These are phyloP conservation scores for Vaccinium myrtillus DNA, from an alignment of 148 eudicot species.

Conservation along the genomic window DNA sequence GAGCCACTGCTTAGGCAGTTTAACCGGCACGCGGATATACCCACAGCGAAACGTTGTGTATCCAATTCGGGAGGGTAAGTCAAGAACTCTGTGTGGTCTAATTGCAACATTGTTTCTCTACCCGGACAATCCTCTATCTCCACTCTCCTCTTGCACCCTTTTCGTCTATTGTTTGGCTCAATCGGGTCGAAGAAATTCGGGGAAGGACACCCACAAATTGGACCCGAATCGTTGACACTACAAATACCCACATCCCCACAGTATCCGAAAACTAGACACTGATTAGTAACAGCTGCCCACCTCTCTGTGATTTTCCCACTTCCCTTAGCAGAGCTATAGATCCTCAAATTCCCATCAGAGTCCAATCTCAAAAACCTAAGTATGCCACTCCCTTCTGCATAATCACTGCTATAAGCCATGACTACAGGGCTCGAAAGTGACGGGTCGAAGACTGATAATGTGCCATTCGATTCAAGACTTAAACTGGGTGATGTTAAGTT, in stretches of 20 bases:
- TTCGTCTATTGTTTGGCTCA: conserved; percentile 48
- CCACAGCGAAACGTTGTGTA: conserved; percentile 32
- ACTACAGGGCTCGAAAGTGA: not conserved
- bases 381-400: not conserved
- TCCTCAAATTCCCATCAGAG: not conserved
- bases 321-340: conserved; percentile 18
- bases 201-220: conserved; percentile 78
- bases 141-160: conserved; percentile 73
- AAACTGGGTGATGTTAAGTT: not conserved
- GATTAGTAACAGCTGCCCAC: conserved; percentile 80
- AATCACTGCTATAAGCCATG: conserved; percentile 1
- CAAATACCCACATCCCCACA: conserved; percentile 89
- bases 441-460: not conserved
- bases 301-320: conserved; percentile 29
- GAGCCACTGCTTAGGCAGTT: conserved; percentile 52
- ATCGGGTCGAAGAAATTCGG: conserved; percentile 59
- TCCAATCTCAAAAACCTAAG: not conserved
- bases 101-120: conserved; percentile 42
- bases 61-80: conserved; percentile 58
- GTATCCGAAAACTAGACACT: conserved; percentile 72
- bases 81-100: conserved; percentile 64
- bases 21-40: conserved; percentile 43
- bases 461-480: not conserved
- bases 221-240: conserved; percentile 68
- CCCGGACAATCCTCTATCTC: conserved; percentile 39